These are phyloP conservation scores for Petunia secreta DNA, from an alignment of 257 asterid species.

Conservation along the genomic window DNA sequence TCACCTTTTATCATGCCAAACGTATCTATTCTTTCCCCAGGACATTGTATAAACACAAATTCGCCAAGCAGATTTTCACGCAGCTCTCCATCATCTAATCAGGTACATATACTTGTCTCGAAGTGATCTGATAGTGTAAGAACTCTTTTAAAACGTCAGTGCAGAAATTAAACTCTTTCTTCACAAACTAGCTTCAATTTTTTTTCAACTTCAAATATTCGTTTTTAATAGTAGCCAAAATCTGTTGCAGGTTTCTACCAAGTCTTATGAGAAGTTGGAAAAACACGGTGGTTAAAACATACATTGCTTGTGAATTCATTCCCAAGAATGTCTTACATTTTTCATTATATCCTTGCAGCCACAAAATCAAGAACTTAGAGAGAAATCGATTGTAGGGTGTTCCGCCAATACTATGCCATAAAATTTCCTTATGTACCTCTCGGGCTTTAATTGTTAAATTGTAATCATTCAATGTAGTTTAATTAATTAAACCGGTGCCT, in stretches of 20 bases:
- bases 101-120: slow-evolving; percentile 33
- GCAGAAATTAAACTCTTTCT: no score
- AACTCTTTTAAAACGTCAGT: background rate
- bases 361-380: background rate
- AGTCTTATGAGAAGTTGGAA: slow-evolving; percentile 30
- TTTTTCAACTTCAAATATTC: background rate
- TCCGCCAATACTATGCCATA: background rate
- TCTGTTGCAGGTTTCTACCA: slow-evolving; percentile 22
- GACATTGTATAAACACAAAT: slow-evolving; percentile 19
- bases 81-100: slow-evolving; percentile 37
- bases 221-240: background rate
- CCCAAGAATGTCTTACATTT: no score
- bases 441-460: background rate
- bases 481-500: background rate
- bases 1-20: slow-evolving; percentile 37
- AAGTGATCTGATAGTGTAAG: background rate
- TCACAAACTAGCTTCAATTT: background rate
- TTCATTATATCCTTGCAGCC: background rate
- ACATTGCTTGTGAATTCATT: no score
- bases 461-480: background rate
- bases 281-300: slow-evolving; percentile 19
- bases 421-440: background rate
- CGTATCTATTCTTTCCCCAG: slow-evolving; percentile 36
- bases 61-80: slow-evolving; percentile 36
- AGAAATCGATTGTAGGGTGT: background rate